Evolutionary conservation across 352 stramenopile species (phyloP).

Genomic region (Pythium dissimile): DNA sequence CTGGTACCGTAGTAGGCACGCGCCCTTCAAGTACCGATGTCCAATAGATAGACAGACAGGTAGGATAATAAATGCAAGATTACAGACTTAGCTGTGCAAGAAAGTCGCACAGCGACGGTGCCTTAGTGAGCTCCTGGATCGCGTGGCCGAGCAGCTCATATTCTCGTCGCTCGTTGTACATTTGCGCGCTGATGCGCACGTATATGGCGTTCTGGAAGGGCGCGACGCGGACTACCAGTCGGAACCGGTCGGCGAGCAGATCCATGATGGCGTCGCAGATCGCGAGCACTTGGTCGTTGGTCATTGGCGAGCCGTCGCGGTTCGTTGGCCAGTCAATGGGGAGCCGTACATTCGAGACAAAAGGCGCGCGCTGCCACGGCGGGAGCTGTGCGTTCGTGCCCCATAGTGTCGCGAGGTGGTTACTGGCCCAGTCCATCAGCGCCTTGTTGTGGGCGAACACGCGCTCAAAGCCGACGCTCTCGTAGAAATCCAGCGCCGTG

Average conservation of each 20-base stretch:
- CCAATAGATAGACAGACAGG: too few species aligned
- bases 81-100: conserved; percentile 64
- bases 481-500: conserved; percentile 81
- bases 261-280: conserved; percentile 82
- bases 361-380: conserved; percentile 75
- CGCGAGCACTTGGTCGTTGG: conserved; percentile 50
- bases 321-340: conserved; percentile 60
- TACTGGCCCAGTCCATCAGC: conserved; percentile 79
- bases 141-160: conserved; percentile 70
- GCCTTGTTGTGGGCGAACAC: conserved; percentile 81
- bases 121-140: conserved; percentile 74
- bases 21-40: too few species aligned
- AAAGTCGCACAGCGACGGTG: conserved; percentile 56
- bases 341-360: conserved; percentile 77
- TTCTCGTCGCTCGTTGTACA: conserved; percentile 82
- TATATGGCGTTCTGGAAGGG: conserved; percentile 70
- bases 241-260: conserved; percentile 68
- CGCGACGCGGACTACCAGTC: conserved; percentile 62
- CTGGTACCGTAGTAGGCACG: too few species aligned
- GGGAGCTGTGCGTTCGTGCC: conserved; percentile 68
- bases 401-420: conserved; percentile 71
- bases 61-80: not conserved
- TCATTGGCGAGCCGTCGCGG: conserved; percentile 41
- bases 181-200: conserved; percentile 80
- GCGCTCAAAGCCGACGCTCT: conserved; percentile 68